A percentile compares a stretch with the other conserved stretches of the same genome.
Evolutionary conservation across 129 eudicot species (phyloP).

Genomic region (Chrysanthemum lavandulifolium): DNA sequence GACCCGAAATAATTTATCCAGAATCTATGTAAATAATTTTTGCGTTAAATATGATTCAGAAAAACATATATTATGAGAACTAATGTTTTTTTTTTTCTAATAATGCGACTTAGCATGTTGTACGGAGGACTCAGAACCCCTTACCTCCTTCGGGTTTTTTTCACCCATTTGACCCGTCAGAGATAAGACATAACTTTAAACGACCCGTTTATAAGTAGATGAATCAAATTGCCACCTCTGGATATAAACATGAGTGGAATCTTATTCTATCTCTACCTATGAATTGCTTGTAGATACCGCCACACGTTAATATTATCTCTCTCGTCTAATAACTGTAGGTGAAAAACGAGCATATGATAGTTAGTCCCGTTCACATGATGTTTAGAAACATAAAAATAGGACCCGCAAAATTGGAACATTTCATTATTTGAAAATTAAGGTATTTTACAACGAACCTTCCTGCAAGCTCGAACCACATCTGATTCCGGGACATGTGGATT

Average conservation of each 20-base stretch:
- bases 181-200: constrained; percentile 9
- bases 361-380: not conserved
- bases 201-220: not conserved
- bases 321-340: constrained; percentile 70
- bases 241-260: not conserved
- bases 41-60: not conserved
- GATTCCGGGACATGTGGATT: constrained; percentile 75
- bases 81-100: not conserved
- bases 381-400: not conserved
- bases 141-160: not conserved
- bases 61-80: not conserved
- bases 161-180: not conserved
- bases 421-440: not conserved
- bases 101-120: not conserved
- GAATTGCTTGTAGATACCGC: constrained; percentile 86
- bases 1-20: not conserved
- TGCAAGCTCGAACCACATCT: constrained; percentile 84
- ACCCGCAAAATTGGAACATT: not conserved
- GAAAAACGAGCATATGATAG: not conserved
- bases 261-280: constrained; percentile 42
- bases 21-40: not conserved
- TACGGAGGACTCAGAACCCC: not conserved
- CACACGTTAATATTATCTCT: constrained; percentile 76
- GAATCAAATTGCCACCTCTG: not conserved
- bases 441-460: constrained; percentile 63